Evolutionary conservation across 768 basidiomycete species (phyloP).

Genomic region (Auriscalpium vulgare): DNA sequence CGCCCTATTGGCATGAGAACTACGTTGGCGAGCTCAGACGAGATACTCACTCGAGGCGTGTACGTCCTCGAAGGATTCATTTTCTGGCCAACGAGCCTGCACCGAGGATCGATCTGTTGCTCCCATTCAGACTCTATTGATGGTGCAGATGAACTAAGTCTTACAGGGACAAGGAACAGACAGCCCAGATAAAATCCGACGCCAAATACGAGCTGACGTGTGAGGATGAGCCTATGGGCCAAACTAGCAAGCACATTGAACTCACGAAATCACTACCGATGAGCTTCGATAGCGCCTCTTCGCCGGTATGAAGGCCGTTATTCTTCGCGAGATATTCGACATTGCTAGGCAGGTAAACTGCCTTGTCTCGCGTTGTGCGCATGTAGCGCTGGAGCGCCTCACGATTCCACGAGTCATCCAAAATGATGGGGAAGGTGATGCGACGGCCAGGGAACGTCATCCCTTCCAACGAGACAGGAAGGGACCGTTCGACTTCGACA

Average conservation of each 20-base stretch:
- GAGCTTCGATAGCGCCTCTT: slow-evolving; percentile 38
- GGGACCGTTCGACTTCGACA: slow-evolving; percentile 26
- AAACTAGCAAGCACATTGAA: background rate
- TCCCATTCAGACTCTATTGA: too few relatives aligned
- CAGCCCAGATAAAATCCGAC: slow-evolving; percentile 61
- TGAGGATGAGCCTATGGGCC: too few relatives aligned
- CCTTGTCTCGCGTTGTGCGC: slow-evolving; percentile 43
- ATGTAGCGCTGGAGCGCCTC: slow-evolving; percentile 54
- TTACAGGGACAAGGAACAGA: slow-evolving; percentile 52
- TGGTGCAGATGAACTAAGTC: slow-evolving; percentile 7
- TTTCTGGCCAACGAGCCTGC: slow-evolving; percentile 57
- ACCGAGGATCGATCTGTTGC: slow-evolving; percentile 46
- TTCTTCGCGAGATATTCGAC: slow-evolving; percentile 58
- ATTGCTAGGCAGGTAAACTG: slow-evolving; percentile 63
- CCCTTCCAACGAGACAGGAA: slow-evolving; percentile 33
- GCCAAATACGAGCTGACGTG: slow-evolving; percentile 45
- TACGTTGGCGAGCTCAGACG: background rate
- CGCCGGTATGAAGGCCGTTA: slow-evolving; percentile 42
- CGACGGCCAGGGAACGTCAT: slow-evolving; percentile 43
- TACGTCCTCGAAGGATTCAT: slow-evolving; percentile 68
- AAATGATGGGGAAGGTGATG: slow-evolving; percentile 53
- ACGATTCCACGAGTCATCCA: slow-evolving; percentile 51
- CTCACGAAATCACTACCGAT: slow-evolving; percentile 43
- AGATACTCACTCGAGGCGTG: slow-evolving; percentile 43
- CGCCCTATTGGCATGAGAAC: slow-evolving; percentile 34